Conservation (phyloP, 1,139 yeast genomes). For the Dujonia santamariae region DNA sequence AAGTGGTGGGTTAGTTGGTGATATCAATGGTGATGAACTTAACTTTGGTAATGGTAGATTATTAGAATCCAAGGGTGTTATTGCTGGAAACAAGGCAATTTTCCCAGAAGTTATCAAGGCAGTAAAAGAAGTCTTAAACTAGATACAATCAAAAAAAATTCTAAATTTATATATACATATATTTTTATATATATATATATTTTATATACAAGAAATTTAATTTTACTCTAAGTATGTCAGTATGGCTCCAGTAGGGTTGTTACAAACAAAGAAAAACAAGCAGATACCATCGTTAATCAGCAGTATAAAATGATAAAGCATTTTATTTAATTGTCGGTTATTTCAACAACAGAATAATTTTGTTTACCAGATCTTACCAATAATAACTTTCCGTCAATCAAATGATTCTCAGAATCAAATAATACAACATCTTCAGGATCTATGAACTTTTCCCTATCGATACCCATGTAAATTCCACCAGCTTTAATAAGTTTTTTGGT, state of each 20-base stretch:
- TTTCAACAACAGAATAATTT: conserved; percentile 54
- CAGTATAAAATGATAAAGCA: no score
- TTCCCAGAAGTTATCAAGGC: conserved; percentile 64
- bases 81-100: conserved; percentile 72
- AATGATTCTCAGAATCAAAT: conserved; percentile 41
- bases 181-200: no score
- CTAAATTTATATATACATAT: no score
- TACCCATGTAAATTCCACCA: conserved; percentile 75
- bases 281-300: no score
- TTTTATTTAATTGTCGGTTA: no score
- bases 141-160: no score
- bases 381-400: conserved; percentile 60
- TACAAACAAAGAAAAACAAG: no score
- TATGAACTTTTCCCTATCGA: conserved; percentile 50
- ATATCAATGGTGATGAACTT: conserved; percentile 67
- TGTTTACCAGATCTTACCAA: conserved; percentile 77
- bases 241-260: no score
- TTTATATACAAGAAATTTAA: no score
- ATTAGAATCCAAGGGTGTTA: conserved; percentile 80
- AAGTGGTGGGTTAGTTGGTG: conserved; percentile 90
- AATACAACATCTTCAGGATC: conserved; percentile 50
- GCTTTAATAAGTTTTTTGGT: conserved; percentile 60
- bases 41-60: conserved; percentile 88
- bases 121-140: conserved; percentile 36
- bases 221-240: no score